phyloP scores from a whole-genome alignment of 495 filamentous ascomycete species.

The Echria macrotheca region DNA sequence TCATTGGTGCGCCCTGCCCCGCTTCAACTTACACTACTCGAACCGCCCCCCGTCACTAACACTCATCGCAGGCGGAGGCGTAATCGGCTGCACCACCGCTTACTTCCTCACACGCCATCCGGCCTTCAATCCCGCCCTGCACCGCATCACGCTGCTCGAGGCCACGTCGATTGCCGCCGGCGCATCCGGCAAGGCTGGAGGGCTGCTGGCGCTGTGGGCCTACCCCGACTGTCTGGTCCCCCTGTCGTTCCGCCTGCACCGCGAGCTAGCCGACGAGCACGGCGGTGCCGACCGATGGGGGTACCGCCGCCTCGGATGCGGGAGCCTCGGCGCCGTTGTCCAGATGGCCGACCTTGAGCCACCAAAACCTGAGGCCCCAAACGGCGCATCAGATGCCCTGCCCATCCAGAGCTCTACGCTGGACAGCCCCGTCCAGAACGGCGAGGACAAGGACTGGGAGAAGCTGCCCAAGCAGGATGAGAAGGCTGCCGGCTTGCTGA shows the following conservation, averaged over 20 bases:
- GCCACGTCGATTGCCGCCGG: constrained; percentile 82
- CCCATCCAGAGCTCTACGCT: constrained; percentile 19
- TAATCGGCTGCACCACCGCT: constrained; percentile 89
- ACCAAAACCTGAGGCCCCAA: constrained; percentile 15
- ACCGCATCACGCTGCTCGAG: constrained; percentile 84
- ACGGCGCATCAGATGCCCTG: constrained; percentile 24
- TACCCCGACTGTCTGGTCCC: constrained; percentile 83
- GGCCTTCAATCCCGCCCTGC: constrained; percentile 65
- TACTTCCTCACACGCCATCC: constrained; percentile 92
- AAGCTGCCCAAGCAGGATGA: constrained; percentile 69
- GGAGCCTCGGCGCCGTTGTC: constrained; percentile 60
- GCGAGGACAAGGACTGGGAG: constrained; percentile 39
- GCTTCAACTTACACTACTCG: not conserved
- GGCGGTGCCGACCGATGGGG: constrained; percentile 79
- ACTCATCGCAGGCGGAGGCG: constrained; percentile 87
- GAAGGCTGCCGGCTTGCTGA: constrained; percentile 53
- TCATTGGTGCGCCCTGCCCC: constrained; percentile 50
- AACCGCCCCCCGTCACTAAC: not conserved
- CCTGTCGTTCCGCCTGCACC: constrained; percentile 78
- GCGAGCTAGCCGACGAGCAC: constrained; percentile 79
- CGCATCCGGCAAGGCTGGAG: constrained; percentile 93
- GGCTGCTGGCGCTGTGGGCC: constrained; percentile 86
- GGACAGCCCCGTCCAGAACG: constrained; percentile 12
- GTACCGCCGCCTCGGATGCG: constrained; percentile 74
- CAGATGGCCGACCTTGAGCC: constrained; percentile 31